These are phyloP conservation scores for Xylaria sp. DNA, from an alignment of 2,329 filamentous ascomycete genomes.

Conservation along the genomic window DNA sequence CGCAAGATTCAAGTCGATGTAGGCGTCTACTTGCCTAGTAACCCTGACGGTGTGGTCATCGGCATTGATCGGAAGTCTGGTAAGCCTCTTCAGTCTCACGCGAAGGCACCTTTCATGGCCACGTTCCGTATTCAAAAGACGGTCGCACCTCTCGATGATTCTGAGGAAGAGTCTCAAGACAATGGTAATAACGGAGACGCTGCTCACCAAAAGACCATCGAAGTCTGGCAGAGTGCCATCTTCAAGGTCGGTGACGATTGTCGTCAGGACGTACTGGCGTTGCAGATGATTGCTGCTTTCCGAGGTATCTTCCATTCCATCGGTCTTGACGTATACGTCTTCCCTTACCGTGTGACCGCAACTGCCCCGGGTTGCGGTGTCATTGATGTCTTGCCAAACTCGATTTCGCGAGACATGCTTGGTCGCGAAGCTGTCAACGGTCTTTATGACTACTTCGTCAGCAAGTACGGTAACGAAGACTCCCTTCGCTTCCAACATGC, in stretches of 20 bases:
- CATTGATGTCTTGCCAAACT: constrained; percentile 96
- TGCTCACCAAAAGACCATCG: constrained; percentile 57
- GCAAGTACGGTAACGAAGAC: constrained; percentile 95
- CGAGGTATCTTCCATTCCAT: constrained; percentile 93
- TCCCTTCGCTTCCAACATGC: constrained; percentile 92
- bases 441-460: constrained; percentile 95
- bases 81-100: constrained; percentile 94
- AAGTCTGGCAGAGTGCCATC: constrained; percentile 98
- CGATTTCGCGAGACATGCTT: constrained; percentile 97
- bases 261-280: constrained; percentile 88
- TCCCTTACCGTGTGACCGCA: constrained; percentile 93
- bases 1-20: constrained; percentile 96
- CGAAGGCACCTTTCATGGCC: constrained; percentile 98
- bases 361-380: constrained; percentile 96
- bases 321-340: constrained; percentile 93
- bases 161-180: constrained; percentile 48
- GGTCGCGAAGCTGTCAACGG: constrained; percentile 97
- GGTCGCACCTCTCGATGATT: constrained; percentile 48
- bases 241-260: constrained; percentile 99
- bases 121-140: constrained; percentile 94
- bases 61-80: constrained; percentile 97
- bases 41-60: constrained; percentile 93
- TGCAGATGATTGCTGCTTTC: constrained; percentile 98
- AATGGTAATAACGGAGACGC: constrained; percentile 35
- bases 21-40: constrained; percentile 93